Conservation (phyloP, 176 grass and related monocot species). For the Thalia dealbata region DNA sequence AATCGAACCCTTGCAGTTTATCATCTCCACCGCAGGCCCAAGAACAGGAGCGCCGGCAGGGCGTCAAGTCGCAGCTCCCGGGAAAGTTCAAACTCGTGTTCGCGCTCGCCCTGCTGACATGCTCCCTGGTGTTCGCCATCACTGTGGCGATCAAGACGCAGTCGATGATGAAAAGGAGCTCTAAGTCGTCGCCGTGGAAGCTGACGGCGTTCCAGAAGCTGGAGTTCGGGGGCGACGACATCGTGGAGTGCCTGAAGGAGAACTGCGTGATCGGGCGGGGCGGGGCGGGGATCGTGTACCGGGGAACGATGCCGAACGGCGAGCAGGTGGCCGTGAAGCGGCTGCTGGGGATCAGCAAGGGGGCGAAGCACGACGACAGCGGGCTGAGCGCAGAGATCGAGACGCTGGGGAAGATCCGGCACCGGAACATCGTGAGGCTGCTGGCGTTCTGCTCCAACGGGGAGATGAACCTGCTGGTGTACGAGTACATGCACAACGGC, state of each 20-base stretch:
- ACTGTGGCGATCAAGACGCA: conserved; percentile 60
- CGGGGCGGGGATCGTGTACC: conserved; percentile 82
- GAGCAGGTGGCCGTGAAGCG: conserved; percentile 71
- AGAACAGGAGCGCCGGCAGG: conserved; percentile 4
- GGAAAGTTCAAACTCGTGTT: conserved; percentile 47
- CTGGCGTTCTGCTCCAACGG: conserved; percentile 64
- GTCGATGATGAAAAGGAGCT: conserved; percentile 39
- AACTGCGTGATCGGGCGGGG: conserved; percentile 87
- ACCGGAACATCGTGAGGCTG: conserved; percentile 82
- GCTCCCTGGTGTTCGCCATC: conserved; percentile 58
- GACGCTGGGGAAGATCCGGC: conserved; percentile 74
- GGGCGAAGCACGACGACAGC: conserved; percentile 30
- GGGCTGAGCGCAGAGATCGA: conserved; percentile 84
- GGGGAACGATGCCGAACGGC: conserved; percentile 49
- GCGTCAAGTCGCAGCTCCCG: conserved; percentile 32
- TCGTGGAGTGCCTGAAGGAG: conserved; percentile 75
- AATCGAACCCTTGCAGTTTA: conserved; percentile 29
- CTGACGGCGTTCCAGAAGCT: conserved; percentile 85
- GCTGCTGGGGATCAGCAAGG: conserved; percentile 45
- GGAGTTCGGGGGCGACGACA: conserved; percentile 64
- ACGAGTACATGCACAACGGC: conserved; percentile 93
- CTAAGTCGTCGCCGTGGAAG: conserved; percentile 56
- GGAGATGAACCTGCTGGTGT: conserved; percentile 71
- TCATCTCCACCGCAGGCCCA: conserved; percentile 17
- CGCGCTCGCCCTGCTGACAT: conserved; percentile 48